Percentiles rank a stretch among this genome's conserved stretches.
These are phyloP conservation scores for Echites panduratus DNA, from an alignment of 257 asterid genomes.

Conservation along the genomic window DNA sequence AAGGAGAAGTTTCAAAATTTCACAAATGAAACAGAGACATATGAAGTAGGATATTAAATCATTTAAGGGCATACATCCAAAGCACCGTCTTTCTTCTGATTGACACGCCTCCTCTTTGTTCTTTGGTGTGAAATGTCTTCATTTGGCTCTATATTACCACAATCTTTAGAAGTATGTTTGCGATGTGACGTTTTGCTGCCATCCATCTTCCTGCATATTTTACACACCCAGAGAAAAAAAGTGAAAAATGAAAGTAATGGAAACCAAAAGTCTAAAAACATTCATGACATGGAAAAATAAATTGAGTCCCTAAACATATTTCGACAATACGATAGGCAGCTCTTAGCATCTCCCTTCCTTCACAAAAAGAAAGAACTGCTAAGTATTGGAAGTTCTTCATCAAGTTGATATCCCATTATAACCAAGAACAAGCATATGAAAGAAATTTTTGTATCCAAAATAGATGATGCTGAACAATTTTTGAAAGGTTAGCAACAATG, in stretches of 20 bases:
- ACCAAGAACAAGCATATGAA: not conserved
- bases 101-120: constrained; percentile 31
- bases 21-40: not conserved
- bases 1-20: constrained; percentile 4
- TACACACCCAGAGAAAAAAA: not conserved
- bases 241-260: not conserved
- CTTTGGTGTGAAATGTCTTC: constrained; percentile 25
- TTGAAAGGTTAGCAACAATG: not conserved
- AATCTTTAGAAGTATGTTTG: not conserved
- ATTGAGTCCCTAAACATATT: not conserved
- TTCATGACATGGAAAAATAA: not conserved
- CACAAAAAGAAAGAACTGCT: not conserved
- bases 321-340: not conserved
- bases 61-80: constrained; percentile 41
- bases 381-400: not conserved
- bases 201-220: constrained; percentile 13
- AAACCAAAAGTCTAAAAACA: constrained; percentile 1
- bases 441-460: not conserved
- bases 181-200: not conserved
- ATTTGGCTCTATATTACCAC: constrained; percentile 19
- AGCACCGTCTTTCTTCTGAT: constrained; percentile 24
- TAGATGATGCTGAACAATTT: not conserved
- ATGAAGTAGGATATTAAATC: not conserved
- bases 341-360: not conserved
- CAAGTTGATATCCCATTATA: too few species aligned